These are phyloP conservation scores for Colletotrichum sp. DNA, from an alignment of 2,329 filamentous ascomycete species.

Conservation along the genomic window DNA sequence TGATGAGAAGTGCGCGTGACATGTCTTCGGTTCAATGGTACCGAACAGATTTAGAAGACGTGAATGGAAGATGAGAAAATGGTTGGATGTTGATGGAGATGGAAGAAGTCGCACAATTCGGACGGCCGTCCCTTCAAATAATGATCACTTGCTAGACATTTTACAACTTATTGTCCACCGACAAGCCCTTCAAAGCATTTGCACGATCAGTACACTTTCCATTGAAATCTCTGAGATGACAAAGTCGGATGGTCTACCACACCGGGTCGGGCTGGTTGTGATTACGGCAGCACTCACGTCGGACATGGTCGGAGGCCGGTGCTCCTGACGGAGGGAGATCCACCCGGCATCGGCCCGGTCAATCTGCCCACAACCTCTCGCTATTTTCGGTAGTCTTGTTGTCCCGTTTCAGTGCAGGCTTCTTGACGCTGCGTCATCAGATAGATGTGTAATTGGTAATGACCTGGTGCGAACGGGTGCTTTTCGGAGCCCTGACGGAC, in stretches of 20 bases:
- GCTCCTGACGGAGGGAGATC: background rate
- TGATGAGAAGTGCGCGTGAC: conserved; percentile 27
- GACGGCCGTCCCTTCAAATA: background rate
- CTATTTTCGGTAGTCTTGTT: background rate
- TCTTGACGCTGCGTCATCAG: background rate
- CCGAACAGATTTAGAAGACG: background rate
- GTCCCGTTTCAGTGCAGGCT: background rate
- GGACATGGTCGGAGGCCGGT: background rate
- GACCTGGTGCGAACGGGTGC: background rate
- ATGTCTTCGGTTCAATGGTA: background rate
- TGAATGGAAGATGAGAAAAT: background rate
- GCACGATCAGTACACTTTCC: background rate
- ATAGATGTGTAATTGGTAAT: background rate
- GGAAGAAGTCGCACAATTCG: background rate
- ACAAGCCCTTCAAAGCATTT: background rate
- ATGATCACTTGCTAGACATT: background rate
- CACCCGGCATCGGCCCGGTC: background rate
- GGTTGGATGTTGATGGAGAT: background rate
- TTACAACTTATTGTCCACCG: background rate
- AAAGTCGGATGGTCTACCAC: background rate
- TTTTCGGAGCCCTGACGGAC: background rate
- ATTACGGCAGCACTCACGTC: background rate
- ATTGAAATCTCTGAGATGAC: background rate
- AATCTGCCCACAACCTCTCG: background rate
- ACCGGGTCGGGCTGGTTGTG: background rate